A percentile compares a stretch with the other conserved stretches of the same genome.
These are phyloP conservation scores for Aurinia saxatilis DNA, from an alignment of 345 rosid species.

Conservation along the genomic window DNA sequence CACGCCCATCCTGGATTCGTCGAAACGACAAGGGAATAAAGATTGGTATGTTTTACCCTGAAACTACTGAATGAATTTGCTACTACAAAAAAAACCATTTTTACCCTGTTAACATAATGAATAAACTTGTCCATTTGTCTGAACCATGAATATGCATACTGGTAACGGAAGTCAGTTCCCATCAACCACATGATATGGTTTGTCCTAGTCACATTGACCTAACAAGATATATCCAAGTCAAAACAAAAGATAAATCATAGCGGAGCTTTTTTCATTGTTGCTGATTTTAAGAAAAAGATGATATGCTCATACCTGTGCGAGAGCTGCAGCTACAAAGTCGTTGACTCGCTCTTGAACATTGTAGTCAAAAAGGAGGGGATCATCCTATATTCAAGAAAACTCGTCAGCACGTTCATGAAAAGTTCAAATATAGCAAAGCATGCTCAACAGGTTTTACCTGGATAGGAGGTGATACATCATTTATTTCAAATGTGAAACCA, in stretches of 20 bases:
- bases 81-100: background rate
- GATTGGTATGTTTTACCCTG: background rate
- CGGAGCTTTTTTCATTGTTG: background rate
- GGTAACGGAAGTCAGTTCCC: constrained; percentile 97
- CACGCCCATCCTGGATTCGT: constrained; percentile 77
- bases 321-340: constrained; percentile 80
- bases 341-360: constrained; percentile 88
- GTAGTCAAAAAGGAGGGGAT: constrained; percentile 66
- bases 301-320: constrained; percentile 52
- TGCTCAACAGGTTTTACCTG: constrained; percentile 46
- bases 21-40: constrained; percentile 7
- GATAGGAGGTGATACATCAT: constrained; percentile 79
- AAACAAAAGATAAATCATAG: background rate
- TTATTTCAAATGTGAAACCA: constrained; percentile 79
- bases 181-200: constrained; percentile 91
- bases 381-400: constrained; percentile 49
- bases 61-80: background rate
- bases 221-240: constrained; percentile 7
- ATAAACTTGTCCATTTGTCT: constrained; percentile 97
- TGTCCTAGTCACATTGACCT: constrained; percentile 90
- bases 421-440: constrained; percentile 1
- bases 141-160: constrained; percentile 91
- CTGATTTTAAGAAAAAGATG: background rate
- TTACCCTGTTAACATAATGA: constrained; percentile 87
- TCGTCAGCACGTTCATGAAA: constrained; percentile 14